Base-by-base conservation (phyloP, 352 stramenopile genomes). In the Globisporangium emineosum region DNA sequence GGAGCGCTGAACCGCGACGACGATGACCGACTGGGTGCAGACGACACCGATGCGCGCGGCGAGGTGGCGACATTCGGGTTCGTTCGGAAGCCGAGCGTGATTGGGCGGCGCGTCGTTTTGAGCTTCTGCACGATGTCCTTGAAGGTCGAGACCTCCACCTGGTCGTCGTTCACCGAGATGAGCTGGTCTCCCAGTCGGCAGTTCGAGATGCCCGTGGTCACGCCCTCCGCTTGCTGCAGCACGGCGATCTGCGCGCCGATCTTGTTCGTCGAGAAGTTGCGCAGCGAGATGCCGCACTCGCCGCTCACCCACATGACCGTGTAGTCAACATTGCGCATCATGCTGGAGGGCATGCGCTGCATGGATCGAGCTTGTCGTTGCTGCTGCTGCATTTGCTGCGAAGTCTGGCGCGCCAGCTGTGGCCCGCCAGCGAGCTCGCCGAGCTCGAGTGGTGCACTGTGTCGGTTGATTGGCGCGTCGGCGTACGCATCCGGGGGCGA, bases 211-310 rank as follows among this genome's bases (percentile, higher is more conserved):
- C 86, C 86, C 1, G 83, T 89, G 6, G 83, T 91, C 15, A 94
- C 78, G 40, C 83, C 83, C 37, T 92, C 76, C 5, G 82, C 83
- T 49, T 91, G 86, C 62, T 94, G 83, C 62, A 94, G 58, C 35
- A 91, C 76, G 12, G 86, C 85, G 42, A 94, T 90, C 62, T 94
- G 86, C 9, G 85, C 83, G 15, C 86, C 86, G 19, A 90, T 79
- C 54, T 89, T 90, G 69, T 82, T 81, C 47, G 78, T 69, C 3
- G 83, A 88, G 63, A 91, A 93, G 62, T 93, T 92, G 65, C 83
- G 85, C 40, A 94, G 67, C 53, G 86, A 92, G 69, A 94, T 94
- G 54, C 86, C 86, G 57, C 85, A 91, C 66, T 94, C 86, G 43
- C 86, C 86, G 55, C 79, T 90, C 9, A 90, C 79, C 83, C 83